phyloP scores from a whole-genome alignment of 305 asterid species.

The Fraxinus platypoda region DNA sequence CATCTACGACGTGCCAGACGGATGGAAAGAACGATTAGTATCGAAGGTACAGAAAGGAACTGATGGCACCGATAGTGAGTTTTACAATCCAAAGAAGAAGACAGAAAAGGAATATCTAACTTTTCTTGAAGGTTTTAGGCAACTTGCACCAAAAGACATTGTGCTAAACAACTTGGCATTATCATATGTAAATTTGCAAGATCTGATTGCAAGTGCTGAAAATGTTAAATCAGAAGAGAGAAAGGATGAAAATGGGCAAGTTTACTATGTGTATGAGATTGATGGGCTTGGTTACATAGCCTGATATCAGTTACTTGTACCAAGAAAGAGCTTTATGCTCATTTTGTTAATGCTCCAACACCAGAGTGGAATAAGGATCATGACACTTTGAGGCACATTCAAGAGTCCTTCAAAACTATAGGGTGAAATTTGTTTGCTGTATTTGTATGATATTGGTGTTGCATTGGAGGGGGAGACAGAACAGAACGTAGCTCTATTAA shows the following conservation, averaged over 20 bases:
- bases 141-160: no score
- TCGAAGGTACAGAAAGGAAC: no score
- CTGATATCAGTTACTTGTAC: conserved; percentile 88
- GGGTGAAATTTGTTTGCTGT: conserved; percentile 26
- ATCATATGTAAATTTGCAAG: conserved; percentile 82
- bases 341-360: conserved; percentile 80
- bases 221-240: conserved; percentile 59
- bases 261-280: conserved; percentile 77
- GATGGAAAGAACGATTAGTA: no score
- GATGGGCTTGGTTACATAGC: conserved; percentile 66
- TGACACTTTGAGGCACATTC: conserved; percentile 67
- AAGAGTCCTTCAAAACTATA: conserved; percentile 75
- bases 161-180: no score
- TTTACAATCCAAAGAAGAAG: no score
- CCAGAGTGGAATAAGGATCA: conserved; percentile 80
- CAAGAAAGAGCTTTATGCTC: conserved; percentile 82
- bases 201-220: conserved; percentile 69
- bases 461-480: not conserved
- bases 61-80: no score
- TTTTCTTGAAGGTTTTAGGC: no score
- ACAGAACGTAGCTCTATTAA: not conserved
- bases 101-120: no score
- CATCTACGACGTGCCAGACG: no score
- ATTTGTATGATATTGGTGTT: not conserved
- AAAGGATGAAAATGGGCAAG: conserved; percentile 73